These are phyloP conservation scores for Saitozyma sp. DNA, from an alignment of 768 basidiomycete genomes.

Conservation along the genomic window DNA sequence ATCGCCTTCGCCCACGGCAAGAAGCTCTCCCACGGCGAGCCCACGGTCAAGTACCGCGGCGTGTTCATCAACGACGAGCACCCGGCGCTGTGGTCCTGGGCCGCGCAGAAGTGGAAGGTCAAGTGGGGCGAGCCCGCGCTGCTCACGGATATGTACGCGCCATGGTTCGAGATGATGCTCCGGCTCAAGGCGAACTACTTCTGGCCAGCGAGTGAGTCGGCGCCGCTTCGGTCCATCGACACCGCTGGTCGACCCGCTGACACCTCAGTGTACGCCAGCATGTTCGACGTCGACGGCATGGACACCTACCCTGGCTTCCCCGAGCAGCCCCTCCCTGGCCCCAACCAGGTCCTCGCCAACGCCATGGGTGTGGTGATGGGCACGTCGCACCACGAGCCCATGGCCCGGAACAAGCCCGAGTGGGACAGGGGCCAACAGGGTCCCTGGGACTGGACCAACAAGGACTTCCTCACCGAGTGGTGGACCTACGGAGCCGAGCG, in stretches of 20 bases:
- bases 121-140: conserved; percentile 65
- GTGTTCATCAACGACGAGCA: conserved; percentile 76
- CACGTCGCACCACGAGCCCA: conserved; percentile 71
- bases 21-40: conserved; percentile 60
- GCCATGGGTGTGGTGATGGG: conserved; percentile 71
- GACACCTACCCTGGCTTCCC: conserved; percentile 4
- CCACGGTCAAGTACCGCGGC: conserved; percentile 69
- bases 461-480: conserved; percentile 61
- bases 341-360: conserved; percentile 66
- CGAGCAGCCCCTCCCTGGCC: conserved; percentile 53
- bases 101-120: conserved; percentile 66
- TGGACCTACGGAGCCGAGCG: conserved; percentile 65
- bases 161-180: conserved; percentile 64
- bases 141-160: conserved; percentile 54
- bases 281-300: conserved; percentile 54
- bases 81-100: conserved; percentile 71
- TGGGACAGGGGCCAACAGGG: conserved; percentile 63
- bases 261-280: conserved; percentile 16
- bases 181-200: conserved; percentile 69
- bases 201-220: conserved; percentile 60
- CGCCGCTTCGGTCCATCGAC: not conserved
- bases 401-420: conserved; percentile 69
- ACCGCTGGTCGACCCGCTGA: not conserved
- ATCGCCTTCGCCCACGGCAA: conserved; percentile 54
- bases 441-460: conserved; percentile 63